Base-by-base conservation (phyloP, 2,329 filamentous ascomycete species). In the Neofusicoccum parvum region DNA sequence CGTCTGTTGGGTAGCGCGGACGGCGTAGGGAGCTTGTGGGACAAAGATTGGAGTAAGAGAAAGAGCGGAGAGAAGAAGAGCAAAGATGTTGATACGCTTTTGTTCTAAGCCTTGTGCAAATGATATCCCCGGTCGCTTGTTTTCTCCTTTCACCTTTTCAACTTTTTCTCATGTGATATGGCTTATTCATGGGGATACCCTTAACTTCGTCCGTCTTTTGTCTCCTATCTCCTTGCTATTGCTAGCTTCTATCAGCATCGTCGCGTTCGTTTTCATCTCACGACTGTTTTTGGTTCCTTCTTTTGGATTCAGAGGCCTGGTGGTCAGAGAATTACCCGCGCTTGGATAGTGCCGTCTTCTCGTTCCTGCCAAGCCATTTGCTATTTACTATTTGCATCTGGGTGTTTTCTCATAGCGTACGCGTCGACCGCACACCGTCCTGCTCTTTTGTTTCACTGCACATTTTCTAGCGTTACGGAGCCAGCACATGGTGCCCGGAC, bases 41-140 rank as follows among this genome's bases (percentile, higher is more conserved):
- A 66, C 67, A 67, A 72, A 11, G 45, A 43, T 37, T 54, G 34
- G 43, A 54, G 27, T 73, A 70, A 67, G 76, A 72, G 70, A 76
- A 72, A 65, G 71, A 74, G 39, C 27, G 67, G 71, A 15, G 69
- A 72, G 5, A 71, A 72, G 5, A 62, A 76, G 4, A 76, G 48
- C 34, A 50, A 74, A 73, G 71, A 74, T 48, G 41, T 48, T 48
- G 9, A 48, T 70, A 74, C 56, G 68, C 66, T 60, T 74, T 43
- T 50, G 59, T 58, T 64, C 27, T 45, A 60, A 60, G 43, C 41
- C 27, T 37, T 41, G 46, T 50, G 45, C 41, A 62, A 65, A 65
- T 62, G 58, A 54, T 36, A 62, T 62, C 59, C 59, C 59, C 23
- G 51, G 49, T 56, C 51, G 65, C 32, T 45, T 53, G 56, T 65